These are phyloP conservation scores for Williopsis jadinii DNA, from an alignment of 1,139 yeast genomes.

Conservation along the genomic window DNA sequence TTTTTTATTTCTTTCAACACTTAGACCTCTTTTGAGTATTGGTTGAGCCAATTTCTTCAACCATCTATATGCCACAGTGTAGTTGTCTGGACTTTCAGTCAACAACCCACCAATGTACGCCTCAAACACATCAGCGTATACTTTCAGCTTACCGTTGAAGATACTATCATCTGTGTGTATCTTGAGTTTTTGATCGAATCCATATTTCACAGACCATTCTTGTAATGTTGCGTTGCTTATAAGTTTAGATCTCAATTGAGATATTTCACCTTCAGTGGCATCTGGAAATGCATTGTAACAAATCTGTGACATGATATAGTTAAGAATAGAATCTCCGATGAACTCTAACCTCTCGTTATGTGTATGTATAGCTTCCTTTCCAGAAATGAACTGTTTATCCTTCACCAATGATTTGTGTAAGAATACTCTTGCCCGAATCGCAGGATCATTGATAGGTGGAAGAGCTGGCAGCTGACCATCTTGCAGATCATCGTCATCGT, in stretches of 20 bases:
- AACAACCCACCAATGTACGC: conserved; percentile 23
- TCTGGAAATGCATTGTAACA: conserved; percentile 60
- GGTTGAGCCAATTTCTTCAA: conserved; percentile 17
- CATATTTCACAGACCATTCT: conserved; percentile 66
- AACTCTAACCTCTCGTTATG: conserved; percentile 93
- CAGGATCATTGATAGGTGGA: conserved; percentile 58
- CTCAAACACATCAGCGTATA: conserved; percentile 23
- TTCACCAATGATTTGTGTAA: conserved; percentile 72
- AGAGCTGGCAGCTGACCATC: conserved; percentile 43
- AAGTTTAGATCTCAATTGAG: conserved; percentile 61
- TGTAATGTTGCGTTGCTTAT: conserved; percentile 71
- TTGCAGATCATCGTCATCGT: not conserved
- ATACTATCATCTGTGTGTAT: conserved; percentile 28
- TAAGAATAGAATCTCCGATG: conserved; percentile 84
- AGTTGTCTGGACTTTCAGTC: conserved; percentile 16
- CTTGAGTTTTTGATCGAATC: conserved; percentile 54
- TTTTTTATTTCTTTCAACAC: conserved; percentile 1
- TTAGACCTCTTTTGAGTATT: conserved; percentile 6
- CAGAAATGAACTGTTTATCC: conserved; percentile 48
- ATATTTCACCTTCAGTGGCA: conserved; percentile 76
- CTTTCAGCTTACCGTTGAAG: conserved; percentile 24
- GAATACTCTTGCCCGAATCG: conserved; percentile 64
- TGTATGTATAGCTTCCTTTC: conserved; percentile 48
- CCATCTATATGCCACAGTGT: conserved; percentile 17
- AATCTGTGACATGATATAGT: conserved; percentile 62